A percentile compares a stretch with the other conserved stretches of the same genome.
phyloP scores from a whole-genome alignment of 179 eudicot genomes.

The Beta macrorhiza region DNA sequence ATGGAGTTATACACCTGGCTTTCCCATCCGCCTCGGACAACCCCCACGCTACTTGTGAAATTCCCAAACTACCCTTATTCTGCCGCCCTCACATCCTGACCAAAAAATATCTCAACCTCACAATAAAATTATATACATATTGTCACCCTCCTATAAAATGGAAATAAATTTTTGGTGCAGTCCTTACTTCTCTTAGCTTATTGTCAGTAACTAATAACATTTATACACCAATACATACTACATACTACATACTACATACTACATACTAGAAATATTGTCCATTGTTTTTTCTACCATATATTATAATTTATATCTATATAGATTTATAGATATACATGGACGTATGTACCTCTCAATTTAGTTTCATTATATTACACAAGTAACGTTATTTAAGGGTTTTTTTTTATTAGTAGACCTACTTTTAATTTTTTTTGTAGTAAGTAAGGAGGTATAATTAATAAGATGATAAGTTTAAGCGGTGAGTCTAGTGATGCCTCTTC shows the following conservation, averaged over 20 bases:
- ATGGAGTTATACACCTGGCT: constrained; percentile 24
- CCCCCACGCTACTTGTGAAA: neutral
- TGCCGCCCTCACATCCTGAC: neutral
- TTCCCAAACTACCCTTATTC: neutral
- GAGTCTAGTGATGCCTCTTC: constrained; percentile 9
- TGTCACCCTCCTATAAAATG: neutral
- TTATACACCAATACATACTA: neutral
- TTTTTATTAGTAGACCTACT: no score
- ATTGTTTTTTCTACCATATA: no score
- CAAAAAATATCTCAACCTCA: neutral
- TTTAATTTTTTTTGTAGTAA: neutral
- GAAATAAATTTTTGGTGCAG: no score
- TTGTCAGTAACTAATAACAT: no score
- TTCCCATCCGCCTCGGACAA: neutral
- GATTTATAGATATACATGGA: no score
- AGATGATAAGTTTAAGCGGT: neutral
- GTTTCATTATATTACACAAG: no score
- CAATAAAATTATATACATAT: no score
- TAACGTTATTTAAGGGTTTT: no score
- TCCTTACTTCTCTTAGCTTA: no score
- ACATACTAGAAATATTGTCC: no score
- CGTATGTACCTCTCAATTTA: no score
- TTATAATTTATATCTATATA: no score
- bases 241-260: neutral
- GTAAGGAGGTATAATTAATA: neutral